Evolutionary conservation across 2,329 filamentous ascomycete species (phyloP), one percentile per base, ranked within the genome.

Genomic region (Sporothrix mexicana): DNA sequence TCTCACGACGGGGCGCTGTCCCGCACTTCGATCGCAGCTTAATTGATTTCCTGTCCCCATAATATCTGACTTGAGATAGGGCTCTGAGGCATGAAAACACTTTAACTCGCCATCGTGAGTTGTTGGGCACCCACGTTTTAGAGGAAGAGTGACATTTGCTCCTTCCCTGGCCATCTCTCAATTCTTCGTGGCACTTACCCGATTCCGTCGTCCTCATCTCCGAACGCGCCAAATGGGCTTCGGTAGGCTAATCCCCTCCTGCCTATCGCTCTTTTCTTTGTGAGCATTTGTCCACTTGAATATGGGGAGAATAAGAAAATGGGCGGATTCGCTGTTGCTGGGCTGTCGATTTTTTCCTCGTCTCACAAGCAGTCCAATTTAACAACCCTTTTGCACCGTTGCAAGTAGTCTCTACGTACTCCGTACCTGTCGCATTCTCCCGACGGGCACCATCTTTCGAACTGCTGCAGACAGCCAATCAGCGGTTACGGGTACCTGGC

Each of bases 401-500:
- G 45, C 25, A 45, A 49, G 64, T 67, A 67, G 45, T 51, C 23
- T 6, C 45, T 51, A 2, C 13, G 64, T 67, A 67, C 45, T 51
- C 2, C 13, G 64, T 67, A 67, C 64, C 64, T 36, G 64, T 36
- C 64, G 47, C 23, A 43, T 25, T 66, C 47, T 67, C 47, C 23
- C 64, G 20, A 47, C 62, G 64, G 64, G 7, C 45, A 67, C 43
- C 62, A 49, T 66, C 62, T 45, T 66, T 64, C 13, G 20, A 15
- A 47, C 69, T n/a, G 69, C 59, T 64, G 36, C 45, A 66, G 59
- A 25, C 59, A 51, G 61, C 70, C 70, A 72, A 72, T 72, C 20
- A 68, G 49, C 15, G 8, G 49, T 36, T 2, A 12, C 61, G 51
- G 70, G 70, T 72, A 68, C 70, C 70, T 72, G 70, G 41, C 70